A percentile compares a stretch with the other conserved stretches of the same genome.
These are phyloP conservation scores for Hypholoma sublateritium DNA, from an alignment of 768 basidiomycete genomes.

Conservation along the genomic window DNA sequence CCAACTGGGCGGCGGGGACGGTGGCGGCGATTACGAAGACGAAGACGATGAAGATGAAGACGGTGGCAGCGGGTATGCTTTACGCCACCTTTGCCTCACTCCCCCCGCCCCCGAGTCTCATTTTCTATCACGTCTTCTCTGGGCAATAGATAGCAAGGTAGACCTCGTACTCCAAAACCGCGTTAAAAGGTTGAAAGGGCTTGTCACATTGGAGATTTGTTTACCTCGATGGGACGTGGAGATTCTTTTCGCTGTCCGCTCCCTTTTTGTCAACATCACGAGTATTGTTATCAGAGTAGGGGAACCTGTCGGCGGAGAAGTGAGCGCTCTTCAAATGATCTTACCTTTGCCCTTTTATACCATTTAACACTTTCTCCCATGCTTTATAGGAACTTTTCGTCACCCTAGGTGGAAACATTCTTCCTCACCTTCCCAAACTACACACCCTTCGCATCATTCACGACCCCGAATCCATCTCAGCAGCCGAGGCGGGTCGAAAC, in stretches of 20 bases:
- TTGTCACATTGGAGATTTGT: slow-evolving; percentile 23
- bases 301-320: slow-evolving; percentile 20
- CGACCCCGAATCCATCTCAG: slow-evolving; percentile 4
- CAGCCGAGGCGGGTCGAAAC: neutral
- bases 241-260: slow-evolving; percentile 27
- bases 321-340: slow-evolving; percentile 18
- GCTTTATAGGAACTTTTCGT: slow-evolving; percentile 26
- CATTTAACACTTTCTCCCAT: neutral
- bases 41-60: neutral
- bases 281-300: slow-evolving; percentile 24
- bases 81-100: neutral
- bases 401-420: slow-evolving; percentile 27
- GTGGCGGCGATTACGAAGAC: neutral
- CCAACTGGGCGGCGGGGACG: neutral
- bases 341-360: too few species aligned
- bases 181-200: slow-evolving; percentile 18
- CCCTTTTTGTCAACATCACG: slow-evolving; percentile 20
- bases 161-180: slow-evolving; percentile 14
- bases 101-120: neutral
- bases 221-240: slow-evolving; percentile 29
- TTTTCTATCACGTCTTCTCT: neutral
- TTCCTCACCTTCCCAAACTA: slow-evolving; percentile 22
- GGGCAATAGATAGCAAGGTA: slow-evolving; percentile 19
- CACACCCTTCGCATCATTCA: slow-evolving; percentile 23
- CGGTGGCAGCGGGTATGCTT: slow-evolving; percentile 11